phyloP scores from a whole-genome alignment of 1,139 yeast genomes.

The Candida tetrigidarum region DNA sequence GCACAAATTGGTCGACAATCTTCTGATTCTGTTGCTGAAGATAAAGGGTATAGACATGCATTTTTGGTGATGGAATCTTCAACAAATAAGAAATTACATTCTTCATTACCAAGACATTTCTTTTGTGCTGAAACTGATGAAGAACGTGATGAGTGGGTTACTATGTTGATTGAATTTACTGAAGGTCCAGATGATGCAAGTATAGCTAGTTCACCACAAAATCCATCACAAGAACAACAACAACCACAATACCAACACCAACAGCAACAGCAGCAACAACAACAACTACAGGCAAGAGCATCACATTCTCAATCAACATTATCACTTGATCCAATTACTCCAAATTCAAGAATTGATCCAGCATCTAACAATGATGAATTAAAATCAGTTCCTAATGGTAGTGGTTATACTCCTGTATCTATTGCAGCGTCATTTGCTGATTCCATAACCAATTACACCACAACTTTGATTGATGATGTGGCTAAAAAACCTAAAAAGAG shows the following conservation, averaged over 20 bases:
- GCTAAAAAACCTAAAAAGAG: conserved; percentile 54
- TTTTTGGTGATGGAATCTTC: conserved; percentile 71
- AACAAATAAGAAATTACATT: conserved; percentile 55
- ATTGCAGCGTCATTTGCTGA: conserved; percentile 19
- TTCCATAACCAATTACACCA: conserved; percentile 17
- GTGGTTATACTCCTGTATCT: conserved; percentile 8
- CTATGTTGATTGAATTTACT: conserved; percentile 54
- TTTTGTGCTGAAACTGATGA: conserved; percentile 83
- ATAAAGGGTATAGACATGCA: conserved; percentile 77
- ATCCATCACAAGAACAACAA: neutral
- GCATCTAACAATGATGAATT: conserved; percentile 22
- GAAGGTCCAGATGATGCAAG: conserved; percentile 15
- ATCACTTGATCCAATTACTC: too few relatives aligned
- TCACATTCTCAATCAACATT: too few relatives aligned
- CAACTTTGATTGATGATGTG: conserved; percentile 11
- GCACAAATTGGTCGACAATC: conserved; percentile 71
- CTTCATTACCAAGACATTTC: conserved; percentile 60
- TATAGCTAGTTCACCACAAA: conserved; percentile 17
- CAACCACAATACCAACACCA: neutral
- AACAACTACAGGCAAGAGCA: conserved; percentile 14
- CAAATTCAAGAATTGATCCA: conserved; percentile 17
- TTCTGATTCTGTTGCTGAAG: conserved; percentile 62
- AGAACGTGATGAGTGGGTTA: conserved; percentile 83
- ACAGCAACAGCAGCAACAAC: neutral
- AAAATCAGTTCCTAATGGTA: conserved; percentile 9